Percentiles rank a stretch among this genome's conserved stretches.
phyloP scores from a whole-genome alignment of 371 early-diverging fungal genomes.

The Conidiobolus incongruus region DNA sequence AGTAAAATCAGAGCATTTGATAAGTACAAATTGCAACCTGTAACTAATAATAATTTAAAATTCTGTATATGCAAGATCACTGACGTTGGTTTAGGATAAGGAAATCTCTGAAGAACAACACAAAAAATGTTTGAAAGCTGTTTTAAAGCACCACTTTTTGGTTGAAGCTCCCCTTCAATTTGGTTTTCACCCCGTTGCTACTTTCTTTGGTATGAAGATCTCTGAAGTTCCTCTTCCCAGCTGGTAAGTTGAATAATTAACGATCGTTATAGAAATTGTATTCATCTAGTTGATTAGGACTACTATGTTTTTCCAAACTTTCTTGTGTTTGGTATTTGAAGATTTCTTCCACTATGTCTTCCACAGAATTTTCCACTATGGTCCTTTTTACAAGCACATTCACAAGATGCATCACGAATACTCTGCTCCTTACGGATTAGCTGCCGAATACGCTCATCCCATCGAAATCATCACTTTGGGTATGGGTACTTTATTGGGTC shows the following conservation, averaged over 20 bases:
- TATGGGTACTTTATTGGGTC: constrained; percentile 50
- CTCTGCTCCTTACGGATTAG: constrained; percentile 69
- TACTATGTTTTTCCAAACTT: neutral
- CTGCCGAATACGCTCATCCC: constrained; percentile 74
- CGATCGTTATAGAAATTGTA: constrained; percentile 5
- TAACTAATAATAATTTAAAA: constrained; percentile 11
- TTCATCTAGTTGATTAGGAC: neutral
- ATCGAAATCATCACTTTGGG: constrained; percentile 52
- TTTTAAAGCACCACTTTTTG: constrained; percentile 45
- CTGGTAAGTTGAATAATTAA: constrained; percentile 22
- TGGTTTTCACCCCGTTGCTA: constrained; percentile 62
- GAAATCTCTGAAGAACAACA: constrained; percentile 32
- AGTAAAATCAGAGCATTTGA: constrained; percentile 43
- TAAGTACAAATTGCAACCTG: constrained; percentile 67
- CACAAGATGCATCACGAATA: constrained; percentile 91
- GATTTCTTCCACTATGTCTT: constrained; percentile 58
- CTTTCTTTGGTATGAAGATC: constrained; percentile 59
- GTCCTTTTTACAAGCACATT: constrained; percentile 61
- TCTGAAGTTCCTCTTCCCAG: constrained; percentile 60
- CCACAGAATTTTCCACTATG: constrained; percentile 73
- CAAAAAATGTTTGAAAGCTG: constrained; percentile 48
- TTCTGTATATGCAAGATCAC: neutral
- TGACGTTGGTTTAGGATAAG: constrained; percentile 21
- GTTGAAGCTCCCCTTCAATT: constrained; percentile 71
- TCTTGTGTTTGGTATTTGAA: constrained; percentile 51